A percentile compares a stretch with the other conserved stretches of the same genome.
Evolutionary conservation across 257 asterid genomes (phyloP).

Genomic region (Parsonsia alboflavescens): DNA sequence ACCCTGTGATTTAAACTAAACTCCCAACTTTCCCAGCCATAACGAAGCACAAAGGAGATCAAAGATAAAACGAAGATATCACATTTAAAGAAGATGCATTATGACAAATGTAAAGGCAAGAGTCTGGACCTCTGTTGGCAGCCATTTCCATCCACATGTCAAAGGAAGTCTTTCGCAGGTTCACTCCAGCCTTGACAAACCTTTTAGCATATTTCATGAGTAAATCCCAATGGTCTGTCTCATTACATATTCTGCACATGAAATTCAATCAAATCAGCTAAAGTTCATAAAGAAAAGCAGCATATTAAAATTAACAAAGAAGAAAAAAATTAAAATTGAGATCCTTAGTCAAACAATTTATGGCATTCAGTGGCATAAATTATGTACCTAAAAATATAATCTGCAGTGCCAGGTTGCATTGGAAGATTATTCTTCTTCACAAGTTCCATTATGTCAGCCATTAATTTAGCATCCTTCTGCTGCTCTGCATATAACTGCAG

Average conservation of each 20-base stretch:
- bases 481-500: constrained; percentile 83
- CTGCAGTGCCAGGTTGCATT: constrained; percentile 85
- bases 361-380: background rate
- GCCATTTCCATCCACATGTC: constrained; percentile 90
- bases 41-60: background rate
- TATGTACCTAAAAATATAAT: constrained; percentile 62
- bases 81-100: constrained; percentile 11
- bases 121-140: constrained; percentile 53
- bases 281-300: background rate
- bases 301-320: background rate
- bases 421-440: constrained; percentile 60
- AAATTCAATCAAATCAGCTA: constrained; percentile 13
- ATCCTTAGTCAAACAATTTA: background rate
- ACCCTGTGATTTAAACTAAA: background rate
- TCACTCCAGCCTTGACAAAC: constrained; percentile 64
- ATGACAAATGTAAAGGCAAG: constrained; percentile 12
- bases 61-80: background rate
- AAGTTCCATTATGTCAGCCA: constrained; percentile 65
- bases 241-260: constrained; percentile 67
- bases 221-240: constrained; percentile 62
- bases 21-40: background rate
- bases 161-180: constrained; percentile 59
- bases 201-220: constrained; percentile 61
- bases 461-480: constrained; percentile 59
- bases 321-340: background rate